phyloP scores from a whole-genome alignment of 2,329 filamentous ascomycete genomes.

The Diplocarpon mali region DNA sequence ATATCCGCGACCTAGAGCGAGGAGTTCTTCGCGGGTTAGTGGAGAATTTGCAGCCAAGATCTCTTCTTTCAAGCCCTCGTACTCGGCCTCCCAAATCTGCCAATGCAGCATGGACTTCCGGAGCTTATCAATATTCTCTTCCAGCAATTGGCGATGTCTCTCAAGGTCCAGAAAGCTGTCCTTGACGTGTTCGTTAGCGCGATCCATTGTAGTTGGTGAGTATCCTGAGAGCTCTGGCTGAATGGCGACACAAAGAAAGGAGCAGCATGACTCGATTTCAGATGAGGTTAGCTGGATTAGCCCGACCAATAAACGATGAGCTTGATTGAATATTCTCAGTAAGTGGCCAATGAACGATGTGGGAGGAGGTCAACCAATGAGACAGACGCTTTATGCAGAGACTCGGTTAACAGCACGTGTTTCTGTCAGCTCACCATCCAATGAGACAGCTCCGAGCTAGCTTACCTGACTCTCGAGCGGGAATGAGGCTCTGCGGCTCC shows the following conservation, averaged over 20 bases:
- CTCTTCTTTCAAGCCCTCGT: conserved; percentile 79
- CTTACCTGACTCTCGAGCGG: too few species aligned
- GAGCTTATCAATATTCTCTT: conserved; percentile 64
- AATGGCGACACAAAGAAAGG: not conserved
- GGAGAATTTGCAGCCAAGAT: conserved; percentile 40
- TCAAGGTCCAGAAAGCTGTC: conserved; percentile 55
- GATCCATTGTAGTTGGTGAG: conserved; percentile 17
- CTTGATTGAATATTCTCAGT: too few species aligned
- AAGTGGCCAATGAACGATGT: too few species aligned
- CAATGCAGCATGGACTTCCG: conserved; percentile 72
- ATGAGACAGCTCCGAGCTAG: too few species aligned
- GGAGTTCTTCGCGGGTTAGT: conserved; percentile 34
- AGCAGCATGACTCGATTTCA: not conserved
- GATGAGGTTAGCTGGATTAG: not conserved
- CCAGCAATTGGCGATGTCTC: conserved; percentile 61
- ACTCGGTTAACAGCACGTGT: too few species aligned
- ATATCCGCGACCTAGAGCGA: conserved; percentile 39
- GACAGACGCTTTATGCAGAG: too few species aligned
- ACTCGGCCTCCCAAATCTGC: conserved; percentile 85
- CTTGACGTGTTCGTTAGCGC: conserved; percentile 23
- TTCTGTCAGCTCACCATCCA: too few species aligned
- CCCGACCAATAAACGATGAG: too few species aligned
- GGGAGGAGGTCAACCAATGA: too few species aligned
- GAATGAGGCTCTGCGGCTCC: too few species aligned
- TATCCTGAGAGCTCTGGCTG: not conserved